Base-by-base conservation (phyloP, 1,139 yeast genomes). In the Protomyces pachydermus region DNA sequence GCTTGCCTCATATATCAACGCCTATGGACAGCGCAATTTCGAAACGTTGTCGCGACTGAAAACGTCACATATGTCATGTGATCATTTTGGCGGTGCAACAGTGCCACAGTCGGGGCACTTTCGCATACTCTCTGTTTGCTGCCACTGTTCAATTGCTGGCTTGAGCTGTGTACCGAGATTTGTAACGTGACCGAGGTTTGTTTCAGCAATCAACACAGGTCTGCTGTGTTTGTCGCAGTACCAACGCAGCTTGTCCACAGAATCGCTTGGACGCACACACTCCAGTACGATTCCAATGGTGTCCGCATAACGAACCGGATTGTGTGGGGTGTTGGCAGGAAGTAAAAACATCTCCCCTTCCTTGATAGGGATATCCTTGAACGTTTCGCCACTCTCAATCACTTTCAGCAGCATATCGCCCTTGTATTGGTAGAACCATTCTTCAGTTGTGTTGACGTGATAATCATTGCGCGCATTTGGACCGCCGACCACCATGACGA, bases 271-370 rank as follows among this genome's bases (percentile, higher is more conserved):
- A 69, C 97, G 80, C 72, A 90, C 96, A 74, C 91, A 97, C 72
- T 91, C 98, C n/a, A 91, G 88, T 5, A 91, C 98, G 57, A 91
- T 78, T 0, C 98, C 98, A 37, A 91, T 85, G 0, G 97, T 90
- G 71, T 91, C 79, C 9, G 86, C 87, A 74, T 83, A 91, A 70
- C 98, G 79, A 18, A 89, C 93, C 0, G 98, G 97, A 70, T 87
- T 88, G 74, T 91, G 97, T 0, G 98, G 98, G 2, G 83, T 81
- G 72, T 89, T 88, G 0, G 87, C 86, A 16, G 96, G 96, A 42
- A 91, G 80, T 68, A 91, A 77, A 72, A 89, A 91, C 37, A 95
- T 86, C 71, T 89, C 96, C 14, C 96, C 96, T 72, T 91, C 97
- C 53, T 81, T 79, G 65, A 91, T 91, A 3, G 82, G 78, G 39